Evolutionary conservation across 495 filamentous ascomycete genomes (phyloP), one percentile per base, ranked within the genome.

Genomic region (Neurospora sp.): DNA sequence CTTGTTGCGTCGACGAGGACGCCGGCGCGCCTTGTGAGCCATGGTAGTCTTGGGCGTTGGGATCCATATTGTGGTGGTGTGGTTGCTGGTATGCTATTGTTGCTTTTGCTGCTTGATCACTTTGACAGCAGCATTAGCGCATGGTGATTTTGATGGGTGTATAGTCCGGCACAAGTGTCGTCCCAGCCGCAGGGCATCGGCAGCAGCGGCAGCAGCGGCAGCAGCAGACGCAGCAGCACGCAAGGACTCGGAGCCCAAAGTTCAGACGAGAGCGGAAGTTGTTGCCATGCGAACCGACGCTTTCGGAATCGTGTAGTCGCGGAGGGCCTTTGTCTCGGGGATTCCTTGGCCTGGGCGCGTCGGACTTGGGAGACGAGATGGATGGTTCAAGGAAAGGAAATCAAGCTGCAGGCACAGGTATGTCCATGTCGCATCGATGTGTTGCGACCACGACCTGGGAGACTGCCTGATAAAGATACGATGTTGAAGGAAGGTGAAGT

Each of bases 61-160:
- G 14, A 39, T 37, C 46, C 39, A 69, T 40, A 75, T 75, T 75
- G 31, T 77, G 71, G 8, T 53, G 20, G 70, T 68, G 69, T 40
- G 79, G 69, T 70, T 81, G 76, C 35, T 77, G 72, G 72, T 80
- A 77, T 71, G 81, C 81, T 82, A 84, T 84, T 61, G 71, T 79
- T 65, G 72, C 44, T 48, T n/a, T 79, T 61, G 69, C 42, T 53
- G 31, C 41, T 75, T 65, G 72, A 69, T 75, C 40, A 73, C 76
- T 72, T 70, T 75, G 72, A 65, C 53, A 65, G 53, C 53, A 65
- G 53, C 53, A 65, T 65, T 65, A 65, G 53, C 53, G 53, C 53
- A 65, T 65, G 22, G 22, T 65, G 53, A 65, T 65, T 5, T 16
- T 9, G 27, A 65, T 65, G 53, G 22, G 14, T 16, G 27, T 65